A percentile compares a stretch with the other conserved stretches of the same genome.
phyloP scores from a whole-genome alignment of 2,329 filamentous ascomycete genomes.

The Aspergillus sp. region DNA sequence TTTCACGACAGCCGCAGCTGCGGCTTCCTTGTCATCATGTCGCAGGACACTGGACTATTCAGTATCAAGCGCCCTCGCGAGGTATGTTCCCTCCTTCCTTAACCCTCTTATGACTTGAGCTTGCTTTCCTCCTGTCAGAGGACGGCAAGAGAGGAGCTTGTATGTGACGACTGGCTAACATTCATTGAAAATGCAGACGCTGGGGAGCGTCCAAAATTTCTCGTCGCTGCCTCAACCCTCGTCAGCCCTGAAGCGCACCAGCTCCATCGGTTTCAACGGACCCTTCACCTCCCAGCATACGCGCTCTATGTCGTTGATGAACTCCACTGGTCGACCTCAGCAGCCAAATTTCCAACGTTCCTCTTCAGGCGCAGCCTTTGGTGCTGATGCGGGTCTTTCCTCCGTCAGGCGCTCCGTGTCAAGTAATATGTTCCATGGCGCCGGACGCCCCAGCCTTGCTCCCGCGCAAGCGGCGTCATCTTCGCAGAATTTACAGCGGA shows the following conservation, averaged over 20 bases:
- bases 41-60: conserved; percentile 79
- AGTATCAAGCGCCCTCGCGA: conserved; percentile 87
- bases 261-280: conserved; percentile 59
- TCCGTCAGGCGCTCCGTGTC: conserved; percentile 76
- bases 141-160: not conserved
- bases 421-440: conserved; percentile 50
- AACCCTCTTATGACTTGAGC: not conserved
- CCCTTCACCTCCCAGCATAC: conserved; percentile 63
- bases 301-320: conserved; percentile 79
- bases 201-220: conserved; percentile 75
- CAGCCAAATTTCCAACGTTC: conserved; percentile 85
- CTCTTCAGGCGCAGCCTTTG: conserved; percentile 61
- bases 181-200: conserved; percentile 47
- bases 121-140: not conserved
- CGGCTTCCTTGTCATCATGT: conserved; percentile 51
- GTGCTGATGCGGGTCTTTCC: conserved; percentile 70
- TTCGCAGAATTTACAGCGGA: conserved; percentile 47
- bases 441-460: conserved; percentile 64
- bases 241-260: conserved; percentile 89
- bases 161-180: conserved; percentile 10
- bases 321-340: conserved; percentile 71
- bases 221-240: conserved; percentile 81
- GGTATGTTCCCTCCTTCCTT: conserved; percentile 45
- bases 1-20: conserved; percentile 15
- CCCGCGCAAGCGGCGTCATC: conserved; percentile 45